Conservation (phyloP, 257 asterid species). For the Nicotiana benthamiana region DNA sequence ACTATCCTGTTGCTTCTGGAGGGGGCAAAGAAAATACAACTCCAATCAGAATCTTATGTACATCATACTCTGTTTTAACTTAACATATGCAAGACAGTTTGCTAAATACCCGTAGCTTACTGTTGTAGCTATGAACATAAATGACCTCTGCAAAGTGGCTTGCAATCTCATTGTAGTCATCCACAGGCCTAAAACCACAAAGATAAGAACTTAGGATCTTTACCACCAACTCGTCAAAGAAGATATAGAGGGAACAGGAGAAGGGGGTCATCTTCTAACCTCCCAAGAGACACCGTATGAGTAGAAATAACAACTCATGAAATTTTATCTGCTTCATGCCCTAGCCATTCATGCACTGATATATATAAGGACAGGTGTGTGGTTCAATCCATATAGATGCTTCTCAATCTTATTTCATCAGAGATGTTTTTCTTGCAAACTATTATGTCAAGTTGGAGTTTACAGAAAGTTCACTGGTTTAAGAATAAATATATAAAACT, state of each 20-base stretch:
- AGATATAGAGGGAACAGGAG: background rate
- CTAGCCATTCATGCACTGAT: background rate
- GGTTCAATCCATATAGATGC: background rate
- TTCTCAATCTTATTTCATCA: background rate
- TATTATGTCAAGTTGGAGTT: background rate
- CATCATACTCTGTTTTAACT: background rate
- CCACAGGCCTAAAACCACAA: slow-evolving; percentile 56
- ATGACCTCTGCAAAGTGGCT: slow-evolving; percentile 78
- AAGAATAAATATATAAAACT: background rate
- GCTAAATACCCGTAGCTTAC: slow-evolving; percentile 50
- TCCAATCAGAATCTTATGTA: slow-evolving; percentile 2
- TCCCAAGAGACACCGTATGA: background rate
- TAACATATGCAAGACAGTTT: slow-evolving; percentile 2
- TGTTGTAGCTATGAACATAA: slow-evolving; percentile 72
- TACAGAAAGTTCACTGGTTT: background rate
- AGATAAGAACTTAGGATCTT: slow-evolving; percentile 7
- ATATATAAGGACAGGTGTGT: background rate
- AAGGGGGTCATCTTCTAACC: background rate
- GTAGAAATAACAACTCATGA: background rate
- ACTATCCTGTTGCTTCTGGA: slow-evolving; percentile 51
- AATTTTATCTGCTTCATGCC: background rate
- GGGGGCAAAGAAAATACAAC: slow-evolving; percentile 4
- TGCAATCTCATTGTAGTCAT: slow-evolving; percentile 74
- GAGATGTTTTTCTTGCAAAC: background rate
- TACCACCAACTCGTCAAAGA: background rate